Base-by-base conservation (phyloP, 148 eudicot species). In the Limonium bicolor region DNA sequence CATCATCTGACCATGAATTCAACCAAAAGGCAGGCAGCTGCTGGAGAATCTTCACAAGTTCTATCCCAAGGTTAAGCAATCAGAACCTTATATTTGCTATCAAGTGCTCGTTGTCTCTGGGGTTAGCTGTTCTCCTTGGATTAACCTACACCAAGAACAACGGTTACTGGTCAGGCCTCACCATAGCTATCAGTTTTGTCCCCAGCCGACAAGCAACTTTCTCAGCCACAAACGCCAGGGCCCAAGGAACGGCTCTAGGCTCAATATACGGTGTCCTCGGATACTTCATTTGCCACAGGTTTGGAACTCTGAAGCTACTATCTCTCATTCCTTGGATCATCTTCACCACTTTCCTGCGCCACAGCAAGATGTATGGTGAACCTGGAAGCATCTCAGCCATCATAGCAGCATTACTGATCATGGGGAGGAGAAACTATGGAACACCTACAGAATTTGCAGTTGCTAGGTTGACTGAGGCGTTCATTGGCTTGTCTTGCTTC, bases 151-250 rank as follows among this genome's bases (percentile, higher is more conserved):
- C 60, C 69, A 72, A 46, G 29, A 45, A 53, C 41, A 66, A 72
- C 19, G 84, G 70, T n/a, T 66, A 58, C 28, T 77, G 84, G 83
- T 69, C 83, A 2, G 79, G 83, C 7, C 70, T 73, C 41, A 60
- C 76, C 10, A 66, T 73, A 5, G 76, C 84, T 18, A 65, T 73
- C 56, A 73, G 70, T 51, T 72, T 72, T 32, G 53, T 41, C 17
- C 16, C 46, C 9, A 53, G 69, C 18, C 56, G 53, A 19, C 79
- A 69, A 35, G 68, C 76, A 1, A 58, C 62, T 0, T 73, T 77
- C 35, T 58, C 67, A 11, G 27, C 50, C 1, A 64, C 79, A 32
- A 73, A 72, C 37, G 61, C 72, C 3, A 53, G 79, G 30, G 70
- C 61, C 24, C 76, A 72, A 49, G 79, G 84, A 11, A 77, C 84